Evolutionary conservation across 1,139 yeast genomes (phyloP).

Genomic region (Protomyces inundatus): DNA sequence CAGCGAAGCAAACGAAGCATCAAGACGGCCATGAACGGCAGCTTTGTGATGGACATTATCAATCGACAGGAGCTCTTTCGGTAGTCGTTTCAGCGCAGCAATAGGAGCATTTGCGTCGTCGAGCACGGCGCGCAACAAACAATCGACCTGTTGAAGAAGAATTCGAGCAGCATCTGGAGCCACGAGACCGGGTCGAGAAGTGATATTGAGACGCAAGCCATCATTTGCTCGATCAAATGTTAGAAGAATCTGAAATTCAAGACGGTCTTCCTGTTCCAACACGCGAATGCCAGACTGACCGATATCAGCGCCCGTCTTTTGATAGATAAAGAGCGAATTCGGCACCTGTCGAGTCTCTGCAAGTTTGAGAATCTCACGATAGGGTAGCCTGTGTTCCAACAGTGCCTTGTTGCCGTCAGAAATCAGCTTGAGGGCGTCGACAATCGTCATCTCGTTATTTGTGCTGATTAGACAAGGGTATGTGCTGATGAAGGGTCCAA

Average conservation of each 20-base stretch:
- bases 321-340: conserved; percentile 20
- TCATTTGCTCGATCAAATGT: conserved; percentile 3
- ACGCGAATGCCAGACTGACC: not conserved
- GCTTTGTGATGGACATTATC: not conserved
- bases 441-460: not conserved
- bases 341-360: not conserved
- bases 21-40: not conserved
- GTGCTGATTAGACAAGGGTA: conserved; percentile 23
- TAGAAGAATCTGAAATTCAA: conserved; percentile 8
- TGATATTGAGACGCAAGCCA: not conserved
- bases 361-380: conserved; percentile 18
- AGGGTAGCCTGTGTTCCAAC: not conserved
- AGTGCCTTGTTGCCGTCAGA: not conserved
- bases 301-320: conserved; percentile 10
- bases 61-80: not conserved
- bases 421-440: not conserved
- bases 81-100: not conserved
- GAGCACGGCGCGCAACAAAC: not conserved
- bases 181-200: not conserved
- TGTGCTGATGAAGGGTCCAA: conserved; percentile 31
- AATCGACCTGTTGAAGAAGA: conserved; percentile 4
- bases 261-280: conserved; percentile 2
- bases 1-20: not conserved
- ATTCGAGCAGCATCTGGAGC: not conserved
- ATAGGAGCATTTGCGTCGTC: not conserved